Evolutionary conservation across 805 yeast species (phyloP), one percentile per base, ranked within the genome.

Genomic region (Ogataea chonburiensis): DNA sequence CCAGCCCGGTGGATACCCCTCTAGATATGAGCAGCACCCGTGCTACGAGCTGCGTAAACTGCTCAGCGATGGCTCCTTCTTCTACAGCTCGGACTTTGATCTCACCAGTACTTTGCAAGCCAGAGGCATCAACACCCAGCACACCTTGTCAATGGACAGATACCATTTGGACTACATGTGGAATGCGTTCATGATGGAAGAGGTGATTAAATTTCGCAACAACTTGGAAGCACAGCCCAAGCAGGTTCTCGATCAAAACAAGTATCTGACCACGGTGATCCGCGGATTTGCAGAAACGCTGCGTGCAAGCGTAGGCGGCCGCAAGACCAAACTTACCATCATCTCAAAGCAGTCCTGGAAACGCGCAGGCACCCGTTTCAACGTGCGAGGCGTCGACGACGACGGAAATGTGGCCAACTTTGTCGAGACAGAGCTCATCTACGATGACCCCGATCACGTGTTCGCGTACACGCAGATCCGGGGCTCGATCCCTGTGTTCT

Each of bases 281-380:
- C 70, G 98, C 41, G 99, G 99, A 0, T 93, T 88, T 68, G 96
- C 98, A 0, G 85, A 86, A 45, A 85, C 97, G 0, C 68, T 74
- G 28, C 61, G 66, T 3, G 68, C 78, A 0, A 42, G 50, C 8
- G 45, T 66, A 28, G 63, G 60, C 18, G 58, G 60, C 22, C 50
- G 60, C 9, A 58, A 61, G 5, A 79, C 73, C 12, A 59, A 73
- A 2, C 61, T 89, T 42, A 83, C 98, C 0, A 73, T 91, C 14
- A 79, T 93, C 12, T 89, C 97, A 1, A 84, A 93, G 50, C 98
- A 91, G 59, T 84, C 95, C n/a, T 93, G 98, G 87, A 81, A 81
- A 56, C 68, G 98, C 40, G 98, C 99, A 2, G 99, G 99, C 4
- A 94, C 99, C 0, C 71, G 99, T 49, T 93, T 78, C 62, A 86